Conservation (phyloP, 139 green algal genomes). For the Coccomyxa sp. region DNA sequence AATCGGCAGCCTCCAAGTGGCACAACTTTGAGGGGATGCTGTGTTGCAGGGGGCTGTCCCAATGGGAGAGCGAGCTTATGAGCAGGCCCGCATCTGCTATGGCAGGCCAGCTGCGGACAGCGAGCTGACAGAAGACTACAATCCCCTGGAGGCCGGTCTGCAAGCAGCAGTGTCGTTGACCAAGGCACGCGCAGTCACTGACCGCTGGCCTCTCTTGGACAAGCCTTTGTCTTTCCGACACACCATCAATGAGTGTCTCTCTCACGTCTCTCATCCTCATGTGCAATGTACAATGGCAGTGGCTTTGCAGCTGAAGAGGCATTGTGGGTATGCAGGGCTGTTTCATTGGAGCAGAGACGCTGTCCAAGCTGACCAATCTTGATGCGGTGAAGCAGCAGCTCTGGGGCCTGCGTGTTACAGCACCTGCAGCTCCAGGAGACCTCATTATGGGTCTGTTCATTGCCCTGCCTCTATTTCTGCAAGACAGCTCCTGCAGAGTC, state of each 20-base stretch:
- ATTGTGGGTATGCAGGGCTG: conserved; percentile 16
- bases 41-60: conserved; percentile 51
- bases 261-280: too few species aligned
- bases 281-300: neutral
- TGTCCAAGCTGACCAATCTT: conserved; percentile 54
- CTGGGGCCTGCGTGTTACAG: conserved; percentile 50
- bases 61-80: conserved; percentile 68
- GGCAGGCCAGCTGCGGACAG: conserved; percentile 50
- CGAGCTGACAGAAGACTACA: conserved; percentile 63
- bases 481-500: too few species aligned
- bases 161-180: conserved; percentile 59
- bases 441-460: too few species aligned
- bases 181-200: conserved; percentile 48
- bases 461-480: too few species aligned
- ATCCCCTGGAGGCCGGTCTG: conserved; percentile 75
- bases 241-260: conserved; percentile 47
- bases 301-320: neutral
- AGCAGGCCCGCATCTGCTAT: conserved; percentile 54
- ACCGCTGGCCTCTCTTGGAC: neutral
- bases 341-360: conserved; percentile 66
- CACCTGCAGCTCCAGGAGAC: neutral
- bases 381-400: conserved; percentile 67
- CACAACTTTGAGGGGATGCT: neutral
- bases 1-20: too few species aligned
- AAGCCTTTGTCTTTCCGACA: neutral